A percentile compares a stretch with the other conserved stretches of the same genome.
Conservation (phyloP, 768 basidiomycete species). For the Boletus speciosus region DNA sequence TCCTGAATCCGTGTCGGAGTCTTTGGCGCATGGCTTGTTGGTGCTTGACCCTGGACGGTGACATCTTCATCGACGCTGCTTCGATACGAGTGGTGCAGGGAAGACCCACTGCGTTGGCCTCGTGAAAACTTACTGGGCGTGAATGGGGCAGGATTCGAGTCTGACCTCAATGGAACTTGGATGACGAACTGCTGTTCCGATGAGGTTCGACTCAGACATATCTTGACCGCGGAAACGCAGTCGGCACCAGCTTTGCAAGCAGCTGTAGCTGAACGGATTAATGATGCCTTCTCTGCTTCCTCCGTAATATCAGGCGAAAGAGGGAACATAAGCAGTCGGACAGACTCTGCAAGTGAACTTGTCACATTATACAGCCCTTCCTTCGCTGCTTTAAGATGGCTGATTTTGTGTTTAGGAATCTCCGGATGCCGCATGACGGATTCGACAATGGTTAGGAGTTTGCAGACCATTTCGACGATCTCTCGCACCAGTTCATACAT, state of each 20-base stretch:
- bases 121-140: conserved; percentile 48
- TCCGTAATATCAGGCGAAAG: conserved; percentile 52
- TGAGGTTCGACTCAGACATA: conserved; percentile 65
- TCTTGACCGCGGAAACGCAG: conserved; percentile 81
- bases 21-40: conserved; percentile 23
- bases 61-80: conserved; percentile 51
- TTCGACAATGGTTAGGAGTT: conserved; percentile 87
- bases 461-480: conserved; percentile 91
- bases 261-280: conserved; percentile 83
- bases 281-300: conserved; percentile 74
- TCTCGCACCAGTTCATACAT: conserved; percentile 94
- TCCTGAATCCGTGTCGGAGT: conserved; percentile 31
- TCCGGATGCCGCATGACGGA: conserved; percentile 77
- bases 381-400: conserved; percentile 66
- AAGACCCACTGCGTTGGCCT: conserved; percentile 37
- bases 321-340: conserved; percentile 66
- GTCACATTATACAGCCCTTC: conserved; percentile 82
- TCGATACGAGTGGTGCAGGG: conserved; percentile 36
- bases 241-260: conserved; percentile 87
- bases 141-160: conserved; percentile 42
- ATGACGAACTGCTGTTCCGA: conserved; percentile 64
- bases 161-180: conserved; percentile 52
- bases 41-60: conserved; percentile 51
- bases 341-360: conserved; percentile 81
- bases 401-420: conserved; percentile 59